phyloP scores from a whole-genome alignment of 139 green algal genomes.

The Asterochloris erici region DNA sequence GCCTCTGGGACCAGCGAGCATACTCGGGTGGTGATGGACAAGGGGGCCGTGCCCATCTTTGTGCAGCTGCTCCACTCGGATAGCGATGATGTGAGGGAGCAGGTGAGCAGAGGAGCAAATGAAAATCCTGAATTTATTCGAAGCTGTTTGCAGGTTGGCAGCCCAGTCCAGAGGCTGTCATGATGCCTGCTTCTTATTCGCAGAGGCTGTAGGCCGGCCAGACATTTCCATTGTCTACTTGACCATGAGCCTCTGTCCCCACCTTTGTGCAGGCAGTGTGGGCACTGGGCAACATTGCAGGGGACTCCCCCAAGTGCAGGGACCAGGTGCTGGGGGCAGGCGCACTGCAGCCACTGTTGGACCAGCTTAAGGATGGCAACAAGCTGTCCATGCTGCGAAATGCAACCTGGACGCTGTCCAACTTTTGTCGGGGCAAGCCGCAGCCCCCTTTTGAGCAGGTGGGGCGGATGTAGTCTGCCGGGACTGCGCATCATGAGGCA shows the following conservation, averaged over 20 bases:
- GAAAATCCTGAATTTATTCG: too few species aligned
- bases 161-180: background rate
- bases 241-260: background rate
- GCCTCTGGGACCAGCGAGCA: slow-evolving; percentile 95
- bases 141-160: too few species aligned
- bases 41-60: slow-evolving; percentile 96
- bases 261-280: slow-evolving; percentile 85
- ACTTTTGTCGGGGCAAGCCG: slow-evolving; percentile 99
- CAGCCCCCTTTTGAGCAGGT: slow-evolving; percentile 69
- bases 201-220: background rate
- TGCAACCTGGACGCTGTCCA: slow-evolving; percentile 99
- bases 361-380: slow-evolving; percentile 83
- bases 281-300: slow-evolving; percentile 98
- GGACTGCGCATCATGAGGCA: too few species aligned
- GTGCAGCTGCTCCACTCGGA: slow-evolving; percentile 89
- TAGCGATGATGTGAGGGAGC: slow-evolving; percentile 95
- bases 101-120: slow-evolving; percentile 45
- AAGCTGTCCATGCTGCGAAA: slow-evolving; percentile 99
- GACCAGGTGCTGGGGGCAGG: slow-evolving; percentile 86
- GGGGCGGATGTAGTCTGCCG: background rate
- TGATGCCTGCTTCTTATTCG: background rate
- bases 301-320: slow-evolving; percentile 89
- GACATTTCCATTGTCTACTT: background rate
- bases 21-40: slow-evolving; percentile 96
- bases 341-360: slow-evolving; percentile 89